Conservation (phyloP, 768 basidiomycete species). For the Tremella mesenterica region DNA sequence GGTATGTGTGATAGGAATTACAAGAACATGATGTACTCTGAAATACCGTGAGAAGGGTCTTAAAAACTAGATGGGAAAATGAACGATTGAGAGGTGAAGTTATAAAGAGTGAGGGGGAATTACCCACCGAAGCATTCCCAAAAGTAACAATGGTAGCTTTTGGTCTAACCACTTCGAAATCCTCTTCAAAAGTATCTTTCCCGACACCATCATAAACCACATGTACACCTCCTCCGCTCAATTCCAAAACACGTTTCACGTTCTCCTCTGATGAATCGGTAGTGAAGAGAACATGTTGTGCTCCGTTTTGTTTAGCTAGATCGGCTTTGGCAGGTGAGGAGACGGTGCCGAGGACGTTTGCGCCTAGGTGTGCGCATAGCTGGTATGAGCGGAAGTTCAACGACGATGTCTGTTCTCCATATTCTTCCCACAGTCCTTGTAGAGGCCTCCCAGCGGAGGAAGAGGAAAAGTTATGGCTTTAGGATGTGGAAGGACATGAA, state of each 20-base stretch:
- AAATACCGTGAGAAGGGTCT: not conserved
- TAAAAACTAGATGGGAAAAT: not conserved
- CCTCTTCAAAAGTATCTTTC: slow-evolving; percentile 79
- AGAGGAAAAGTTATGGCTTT: too few species aligned
- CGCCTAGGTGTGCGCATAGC: slow-evolving; percentile 63
- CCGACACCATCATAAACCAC: slow-evolving; percentile 94
- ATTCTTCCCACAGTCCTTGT: too few species aligned
- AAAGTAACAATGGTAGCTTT: slow-evolving; percentile 85
- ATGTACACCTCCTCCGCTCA: slow-evolving; percentile 51
- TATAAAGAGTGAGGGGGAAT: not conserved
- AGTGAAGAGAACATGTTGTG: slow-evolving; percentile 74
- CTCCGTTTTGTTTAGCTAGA: slow-evolving; percentile 68
- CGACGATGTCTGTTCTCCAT: not conserved
- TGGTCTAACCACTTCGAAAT: slow-evolving; percentile 70
- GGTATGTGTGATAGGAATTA: not conserved
- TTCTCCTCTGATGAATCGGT: slow-evolving; percentile 55
- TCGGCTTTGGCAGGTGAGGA: slow-evolving; percentile 75
- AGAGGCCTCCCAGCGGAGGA: too few species aligned
- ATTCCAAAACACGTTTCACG: slow-evolving; percentile 47
- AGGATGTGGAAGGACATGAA: too few species aligned
- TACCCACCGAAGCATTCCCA: slow-evolving; percentile 68
- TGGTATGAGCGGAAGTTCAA: too few species aligned
- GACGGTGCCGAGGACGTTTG: slow-evolving; percentile 85
- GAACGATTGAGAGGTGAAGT: not conserved
- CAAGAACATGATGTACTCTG: not conserved